These are phyloP conservation scores for Pleurotus salmoneostramineus DNA, from an alignment of 768 basidiomycete species.

Conservation along the genomic window DNA sequence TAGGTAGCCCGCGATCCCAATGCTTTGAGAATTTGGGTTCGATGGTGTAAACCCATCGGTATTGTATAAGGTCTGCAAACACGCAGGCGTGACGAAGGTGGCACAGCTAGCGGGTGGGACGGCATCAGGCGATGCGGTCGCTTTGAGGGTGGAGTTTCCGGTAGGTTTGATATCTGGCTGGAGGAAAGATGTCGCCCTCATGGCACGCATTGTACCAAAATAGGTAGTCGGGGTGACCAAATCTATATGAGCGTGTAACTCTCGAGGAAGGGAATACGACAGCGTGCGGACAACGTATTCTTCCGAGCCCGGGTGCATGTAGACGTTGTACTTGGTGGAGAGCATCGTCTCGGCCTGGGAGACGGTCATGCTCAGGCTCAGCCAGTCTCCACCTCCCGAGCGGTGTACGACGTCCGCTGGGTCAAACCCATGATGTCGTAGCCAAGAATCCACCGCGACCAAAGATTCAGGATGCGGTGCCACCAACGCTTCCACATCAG, in stretches of 20 bases:
- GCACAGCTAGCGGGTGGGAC: slow-evolving; percentile 30
- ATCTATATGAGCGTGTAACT: slow-evolving; percentile 57
- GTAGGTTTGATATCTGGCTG: slow-evolving; percentile 24
- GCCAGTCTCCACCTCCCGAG: slow-evolving; percentile 65
- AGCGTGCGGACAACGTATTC: slow-evolving; percentile 54
- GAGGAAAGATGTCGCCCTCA: slow-evolving; percentile 29
- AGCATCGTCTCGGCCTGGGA: slow-evolving; percentile 63
- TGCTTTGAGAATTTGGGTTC: slow-evolving; percentile 26
- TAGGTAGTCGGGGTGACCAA: slow-evolving; percentile 68
- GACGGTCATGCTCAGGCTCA: slow-evolving; percentile 57
- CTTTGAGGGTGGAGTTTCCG: not conserved
- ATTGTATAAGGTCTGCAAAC: slow-evolving; percentile 39
- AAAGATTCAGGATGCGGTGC: slow-evolving; percentile 54
- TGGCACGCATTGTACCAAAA: slow-evolving; percentile 40
- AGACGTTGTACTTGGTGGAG: slow-evolving; percentile 34
- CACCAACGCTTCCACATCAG: slow-evolving; percentile 59
- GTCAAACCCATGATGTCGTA: slow-evolving; percentile 47
- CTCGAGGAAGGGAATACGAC: slow-evolving; percentile 58
- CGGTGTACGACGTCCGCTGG: slow-evolving; percentile 37
- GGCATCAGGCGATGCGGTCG: slow-evolving; percentile 6
- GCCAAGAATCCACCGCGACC: slow-evolving; percentile 55
- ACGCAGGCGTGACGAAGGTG: slow-evolving; percentile 34
- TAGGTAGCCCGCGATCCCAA: slow-evolving; percentile 39
- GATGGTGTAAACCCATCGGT: slow-evolving; percentile 25
- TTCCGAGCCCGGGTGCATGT: slow-evolving; percentile 14